Evolutionary conservation across 306 rosid species (phyloP).

Genomic region (Nissolia schottii): DNA sequence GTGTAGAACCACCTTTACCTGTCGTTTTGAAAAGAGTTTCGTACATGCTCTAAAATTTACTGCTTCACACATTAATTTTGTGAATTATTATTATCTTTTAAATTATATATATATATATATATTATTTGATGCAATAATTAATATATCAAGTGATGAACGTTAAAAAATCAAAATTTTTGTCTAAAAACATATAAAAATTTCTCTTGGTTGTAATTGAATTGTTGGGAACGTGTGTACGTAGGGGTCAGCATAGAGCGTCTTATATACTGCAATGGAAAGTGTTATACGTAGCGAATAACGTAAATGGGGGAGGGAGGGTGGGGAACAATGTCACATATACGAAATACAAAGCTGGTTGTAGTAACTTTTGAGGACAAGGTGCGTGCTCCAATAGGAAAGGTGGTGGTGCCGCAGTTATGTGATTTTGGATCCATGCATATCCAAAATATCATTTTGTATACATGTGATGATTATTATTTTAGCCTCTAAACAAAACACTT

Average conservation of each 20-base stretch:
- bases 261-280: background rate
- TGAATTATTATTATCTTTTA: too few relatives aligned
- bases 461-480: constrained; percentile 45
- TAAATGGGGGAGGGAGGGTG: background rate
- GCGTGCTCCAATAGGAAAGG: constrained; percentile 39
- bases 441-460: constrained; percentile 25
- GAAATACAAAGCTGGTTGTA: constrained; percentile 32
- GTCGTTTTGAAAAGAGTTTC: too few relatives aligned
- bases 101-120: too few relatives aligned
- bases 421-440: constrained; percentile 40
- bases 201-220: too few relatives aligned
- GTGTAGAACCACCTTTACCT: constrained; percentile 24
- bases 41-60: too few relatives aligned
- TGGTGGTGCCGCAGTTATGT: constrained; percentile 24
- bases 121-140: too few relatives aligned
- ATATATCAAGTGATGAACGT: too few relatives aligned
- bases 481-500: too few relatives aligned
- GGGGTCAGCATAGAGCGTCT: background rate
- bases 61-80: too few relatives aligned
- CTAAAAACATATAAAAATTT: too few relatives aligned
- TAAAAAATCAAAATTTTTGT: too few relatives aligned
- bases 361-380: constrained; percentile 45
- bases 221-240: background rate
- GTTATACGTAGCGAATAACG: background rate
- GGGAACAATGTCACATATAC: constrained; percentile 7